Base-by-base conservation (phyloP, 805 yeast genomes). In the Wickerhamomyces silvicola region DNA sequence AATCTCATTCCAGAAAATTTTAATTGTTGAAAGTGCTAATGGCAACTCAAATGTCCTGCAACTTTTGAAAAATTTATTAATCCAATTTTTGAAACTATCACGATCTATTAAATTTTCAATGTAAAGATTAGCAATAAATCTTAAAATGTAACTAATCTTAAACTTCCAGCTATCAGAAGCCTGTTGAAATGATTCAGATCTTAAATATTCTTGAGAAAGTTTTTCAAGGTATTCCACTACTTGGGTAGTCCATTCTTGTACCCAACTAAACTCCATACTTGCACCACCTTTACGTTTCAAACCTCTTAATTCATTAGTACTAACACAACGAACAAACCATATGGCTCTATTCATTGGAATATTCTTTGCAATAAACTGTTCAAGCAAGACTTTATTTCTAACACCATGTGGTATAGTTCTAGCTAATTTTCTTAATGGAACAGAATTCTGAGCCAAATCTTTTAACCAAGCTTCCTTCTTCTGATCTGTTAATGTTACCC, bases 381-480 rank as follows among this genome's bases (percentile, higher is more conserved):
- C 96, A 4, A 90, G 52, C 13, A 90, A 62, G 1, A 70, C 67
- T 42, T 75, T 74, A 51, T 84, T 82, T 42, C 88, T 66, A 15
- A 88, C 72, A 0, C 97, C 97, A 53, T 90, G 96, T 0, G 98
- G 97, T 7, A 90, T 72, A 13, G 87, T 83, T 33, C 83, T 67
- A 3, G 92, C 71, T 4, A 88, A 69, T 37, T 72, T 73, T 26
- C 71, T 65, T 30, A 90, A 60, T 1, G 95, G 82, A 0, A 80
- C 66, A 13, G 63, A 57, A 0, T 81, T 70, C 32, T 81, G 68
- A 4, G 92, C 84, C 31, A 90, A 64, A 48, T 86, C 94, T 32
- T 70, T 70, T 28, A 90, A 62, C 98, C 98, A 90, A 3, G 77
- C 64, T 39, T 85, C 95, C 37, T 80, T 70, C 52, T 84, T 83